Evolutionary conservation across 441 rosid species (phyloP).

Genomic region (Pelargonium exstipulatum): DNA sequence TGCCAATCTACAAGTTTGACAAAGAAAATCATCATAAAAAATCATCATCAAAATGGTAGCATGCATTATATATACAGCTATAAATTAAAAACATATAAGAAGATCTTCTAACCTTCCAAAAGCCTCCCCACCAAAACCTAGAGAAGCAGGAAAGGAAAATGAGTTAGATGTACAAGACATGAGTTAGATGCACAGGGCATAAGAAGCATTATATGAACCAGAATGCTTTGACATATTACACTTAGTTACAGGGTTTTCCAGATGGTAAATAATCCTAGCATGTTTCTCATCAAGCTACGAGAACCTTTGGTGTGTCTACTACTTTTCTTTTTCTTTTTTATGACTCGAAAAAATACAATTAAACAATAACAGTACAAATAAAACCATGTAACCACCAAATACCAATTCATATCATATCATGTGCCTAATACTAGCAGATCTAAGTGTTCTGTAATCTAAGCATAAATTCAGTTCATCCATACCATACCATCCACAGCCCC

Average conservation of each 20-base stretch:
- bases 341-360: neutral
- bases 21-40: slow-evolving; percentile 20
- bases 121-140: slow-evolving; percentile 99
- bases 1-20: slow-evolving; percentile 56
- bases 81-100: slow-evolving; percentile 12
- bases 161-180: slow-evolving; percentile 12
- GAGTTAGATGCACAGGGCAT: slow-evolving; percentile 16
- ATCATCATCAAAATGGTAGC: neutral
- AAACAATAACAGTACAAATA: neutral
- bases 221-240: neutral
- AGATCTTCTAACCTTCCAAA: slow-evolving; percentile 75
- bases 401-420: neutral
- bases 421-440: neutral
- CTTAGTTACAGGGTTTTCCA: neutral
- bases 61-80: slow-evolving; percentile 4
- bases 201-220: neutral
- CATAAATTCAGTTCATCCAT: neutral
- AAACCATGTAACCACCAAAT: neutral
- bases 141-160: slow-evolving; percentile 20
- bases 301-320: neutral
- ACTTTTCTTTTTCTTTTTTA: neutral
- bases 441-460: neutral
- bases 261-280: neutral
- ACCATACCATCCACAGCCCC: neutral
- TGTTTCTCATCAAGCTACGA: neutral